phyloP scores from a whole-genome alignment of 768 basidiomycete genomes.

The Pluteus cervinus region DNA sequence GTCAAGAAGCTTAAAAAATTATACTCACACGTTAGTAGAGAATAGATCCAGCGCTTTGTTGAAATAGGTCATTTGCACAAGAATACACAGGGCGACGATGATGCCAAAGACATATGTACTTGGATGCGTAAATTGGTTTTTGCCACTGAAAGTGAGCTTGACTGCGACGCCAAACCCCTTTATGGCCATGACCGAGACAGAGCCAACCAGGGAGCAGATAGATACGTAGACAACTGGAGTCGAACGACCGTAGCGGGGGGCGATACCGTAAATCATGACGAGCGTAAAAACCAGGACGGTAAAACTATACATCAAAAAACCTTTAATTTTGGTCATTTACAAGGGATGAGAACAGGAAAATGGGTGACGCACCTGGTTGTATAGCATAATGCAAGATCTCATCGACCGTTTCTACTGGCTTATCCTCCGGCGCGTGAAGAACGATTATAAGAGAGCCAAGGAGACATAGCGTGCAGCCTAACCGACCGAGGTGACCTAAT shows the following conservation, averaged over 20 bases:
- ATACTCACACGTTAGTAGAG: slow-evolving; percentile 90
- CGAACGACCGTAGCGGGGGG: slow-evolving; percentile 79
- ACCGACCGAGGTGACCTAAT: slow-evolving; percentile 85
- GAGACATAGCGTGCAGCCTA: slow-evolving; percentile 79
- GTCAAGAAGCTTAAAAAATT: neutral
- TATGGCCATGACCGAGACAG: slow-evolving; percentile 97
- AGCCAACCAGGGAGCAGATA: slow-evolving; percentile 94
- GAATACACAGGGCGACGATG: slow-evolving; percentile 75
- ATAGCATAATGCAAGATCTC: slow-evolving; percentile 89
- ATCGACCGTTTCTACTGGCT: slow-evolving; percentile 86
- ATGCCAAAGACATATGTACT: slow-evolving; percentile 96
- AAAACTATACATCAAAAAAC: slow-evolving; percentile 87
- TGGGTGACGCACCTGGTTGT: slow-evolving; percentile 66
- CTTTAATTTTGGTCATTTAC: slow-evolving; percentile 29
- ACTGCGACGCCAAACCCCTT: slow-evolving; percentile 97
- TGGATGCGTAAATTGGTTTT: slow-evolving; percentile 91
- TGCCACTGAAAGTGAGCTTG: slow-evolving; percentile 87
- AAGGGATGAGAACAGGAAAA: neutral
- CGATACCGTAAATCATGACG: slow-evolving; percentile 83
- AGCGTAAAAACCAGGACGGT: slow-evolving; percentile 76
- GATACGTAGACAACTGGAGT: slow-evolving; percentile 92
- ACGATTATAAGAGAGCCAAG: slow-evolving; percentile 93
- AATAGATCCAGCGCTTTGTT: slow-evolving; percentile 98
- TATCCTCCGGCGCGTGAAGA: slow-evolving; percentile 95
- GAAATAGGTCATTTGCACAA: slow-evolving; percentile 94